These are phyloP conservation scores for Aspergillus carbonarius DNA, from an alignment of 2,329 filamentous ascomycete species.

Conservation along the genomic window DNA sequence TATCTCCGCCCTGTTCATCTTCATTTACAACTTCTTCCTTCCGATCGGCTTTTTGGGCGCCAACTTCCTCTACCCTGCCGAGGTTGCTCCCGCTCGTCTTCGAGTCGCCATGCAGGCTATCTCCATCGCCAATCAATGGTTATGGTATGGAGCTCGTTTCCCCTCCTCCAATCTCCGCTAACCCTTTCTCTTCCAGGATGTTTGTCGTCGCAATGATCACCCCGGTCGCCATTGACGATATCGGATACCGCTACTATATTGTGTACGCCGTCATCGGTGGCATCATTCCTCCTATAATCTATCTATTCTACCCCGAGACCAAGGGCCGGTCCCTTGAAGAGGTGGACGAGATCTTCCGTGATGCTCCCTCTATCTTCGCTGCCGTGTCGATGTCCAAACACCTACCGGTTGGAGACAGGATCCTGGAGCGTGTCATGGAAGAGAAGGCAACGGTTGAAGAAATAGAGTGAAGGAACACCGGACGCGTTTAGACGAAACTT, in stretches of 20 bases:
- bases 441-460: background rate
- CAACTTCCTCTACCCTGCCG: conserved; percentile 22
- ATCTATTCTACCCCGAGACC: conserved; percentile 25
- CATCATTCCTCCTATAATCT: conserved; percentile 14
- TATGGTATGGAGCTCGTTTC: conserved; percentile 9
- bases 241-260: conserved; percentile 21
- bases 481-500: background rate
- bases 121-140: conserved; percentile 18
- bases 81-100: conserved; percentile 19
- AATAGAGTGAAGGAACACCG: background rate
- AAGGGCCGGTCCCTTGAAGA: conserved; percentile 19
- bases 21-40: conserved; percentile 22
- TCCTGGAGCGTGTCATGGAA: background rate
- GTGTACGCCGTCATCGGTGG: conserved; percentile 19
- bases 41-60: conserved; percentile 22
- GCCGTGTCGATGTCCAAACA: conserved; percentile 8
- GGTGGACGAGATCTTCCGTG: conserved; percentile 21
- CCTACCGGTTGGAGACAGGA: background rate
- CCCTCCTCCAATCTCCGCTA: background rate
- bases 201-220: conserved; percentile 24
- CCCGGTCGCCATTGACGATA: conserved; percentile 18
- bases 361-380: conserved; percentile 12
- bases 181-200: conserved; percentile 11
- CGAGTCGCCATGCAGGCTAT: conserved; percentile 18
- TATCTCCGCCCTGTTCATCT: conserved; percentile 17